Evolutionary conservation across 164 flowering plant genomes (phyloP), one percentile per base, ranked within the genome.

Genomic region (Buxus sempervirens): DNA sequence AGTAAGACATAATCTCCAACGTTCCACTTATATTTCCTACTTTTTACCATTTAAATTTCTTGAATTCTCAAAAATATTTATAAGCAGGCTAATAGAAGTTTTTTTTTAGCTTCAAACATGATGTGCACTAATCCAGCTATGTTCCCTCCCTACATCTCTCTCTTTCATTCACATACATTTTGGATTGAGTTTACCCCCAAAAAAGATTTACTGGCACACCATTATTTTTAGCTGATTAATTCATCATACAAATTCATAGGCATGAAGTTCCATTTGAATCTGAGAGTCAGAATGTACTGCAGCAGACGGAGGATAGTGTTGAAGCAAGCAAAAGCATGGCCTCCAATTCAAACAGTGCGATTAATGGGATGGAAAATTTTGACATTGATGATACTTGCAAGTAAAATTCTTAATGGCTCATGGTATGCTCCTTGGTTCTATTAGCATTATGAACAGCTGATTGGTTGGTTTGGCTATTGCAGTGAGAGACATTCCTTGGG

Each of bases 401-500:
- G 68, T 62, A 68, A 4, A 18, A 16, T 48, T 48, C 24, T 53
- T 32, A 9, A 12, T 14, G 0, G 22, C 28, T 38, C 57, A 14
- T 25, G 36, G 27, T 26, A 15, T 24, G 54, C 15, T 18, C 7
- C 54, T 64, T 19, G 25, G 6, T 67, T 53, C 20, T 57, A 19
- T 16, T 57, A 48, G 20, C 9, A 8, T 65, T 56, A 13, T 24
- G 10, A 54, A 27, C 24, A 63, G 38, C 42, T 68, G 38, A 65
- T 60, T 51, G 24, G 55, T 71, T 68, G 38, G 36, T 60, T 72
- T 76, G 66, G 41, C 55, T 80, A 62, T 74, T 81, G 77, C 80
- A 87, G 93, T 59, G 80, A 65, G 66, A 73, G 32, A 26, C 64
- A 67, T 58, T 62, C 70, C 21, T 23, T 66, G 58, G 75, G 80